Base-by-base conservation (phyloP, 208 protist genomes). In the Balamuthia mandrillaris region DNA sequence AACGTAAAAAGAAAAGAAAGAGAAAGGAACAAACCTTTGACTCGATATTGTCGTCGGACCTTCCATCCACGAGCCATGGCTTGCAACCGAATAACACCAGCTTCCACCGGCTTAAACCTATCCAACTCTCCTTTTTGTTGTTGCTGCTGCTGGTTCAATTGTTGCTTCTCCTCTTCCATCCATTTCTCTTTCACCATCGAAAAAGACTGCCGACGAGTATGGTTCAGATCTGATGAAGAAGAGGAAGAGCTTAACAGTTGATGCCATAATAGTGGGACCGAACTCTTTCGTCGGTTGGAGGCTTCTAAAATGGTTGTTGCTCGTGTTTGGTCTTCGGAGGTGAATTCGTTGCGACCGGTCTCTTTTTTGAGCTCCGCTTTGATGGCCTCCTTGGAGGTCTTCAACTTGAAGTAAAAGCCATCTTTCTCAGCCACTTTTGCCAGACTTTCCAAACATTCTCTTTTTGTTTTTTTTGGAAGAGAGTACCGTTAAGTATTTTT, bases 351-450 rank as follows among this genome's bases (percentile, higher is more conserved):
- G 41, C 37, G 68, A 35, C 68, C 12, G 47, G 3, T 44, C 54
- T 9, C 68, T 79, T 79, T 56, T 56, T n/a, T n/a, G n/a, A n/a
- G n/a, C n/a, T n/a, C n/a, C 45, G 33, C 27, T 24, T 56, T 52
- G 31, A 18, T 3, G 27, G 42, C 42, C 49, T 79, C 70, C 70
- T 52, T 47, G 6, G 14, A 9, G 6, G 45, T 16, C 49, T 79
- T 79, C 21, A 79, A 31, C 29, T 79, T 79, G 70, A 79, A 79
- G 49, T 79, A 79, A 35, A 79, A 79, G 31, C 70, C 51, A 37
- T 79, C 70, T 35, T 1, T 52, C 33, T 79, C 70, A 29, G 70
- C 70, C 45, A 31, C 58, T 35, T 79, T 47, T 7, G 70, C 70
- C 4, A 79, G 51, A 24, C 44, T 35, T 31, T 79, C 70, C 42